Conservation (phyloP, 2,329 filamentous ascomycete species). For the Sclerotinia spermophila region DNA sequence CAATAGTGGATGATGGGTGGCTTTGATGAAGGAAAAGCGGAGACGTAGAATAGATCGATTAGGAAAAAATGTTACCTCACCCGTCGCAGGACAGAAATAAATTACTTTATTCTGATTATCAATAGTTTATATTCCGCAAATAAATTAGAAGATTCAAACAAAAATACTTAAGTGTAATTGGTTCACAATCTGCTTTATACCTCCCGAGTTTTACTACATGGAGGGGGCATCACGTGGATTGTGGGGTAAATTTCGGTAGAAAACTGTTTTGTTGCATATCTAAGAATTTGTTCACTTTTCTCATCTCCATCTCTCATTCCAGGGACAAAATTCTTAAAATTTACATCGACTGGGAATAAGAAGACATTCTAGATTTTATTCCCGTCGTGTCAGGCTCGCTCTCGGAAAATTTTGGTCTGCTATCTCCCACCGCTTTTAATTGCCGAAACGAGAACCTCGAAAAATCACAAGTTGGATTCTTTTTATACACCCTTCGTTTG, state of each 20-base stretch:
- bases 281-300: not conserved
- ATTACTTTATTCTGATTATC: not conserved
- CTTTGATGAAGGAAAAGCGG: not conserved
- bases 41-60: not conserved
- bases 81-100: not conserved
- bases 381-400: not conserved
- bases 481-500: not conserved
- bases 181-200: not conserved
- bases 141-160: not conserved
- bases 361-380: not conserved
- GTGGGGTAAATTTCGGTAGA: not conserved
- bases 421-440: not conserved
- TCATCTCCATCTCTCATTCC: not conserved
- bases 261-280: not conserved
- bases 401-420: not conserved
- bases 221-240: not conserved
- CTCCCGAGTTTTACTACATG: not conserved
- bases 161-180: not conserved
- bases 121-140: not conserved
- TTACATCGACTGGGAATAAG: not conserved
- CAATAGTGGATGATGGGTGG: not conserved
- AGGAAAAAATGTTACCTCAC: not conserved
- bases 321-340: not conserved
- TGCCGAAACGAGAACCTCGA: not conserved
- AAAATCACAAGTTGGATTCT: constrained; percentile 10